A percentile compares a stretch with the other conserved stretches of the same genome.
Evolutionary conservation across 208 protist species (phyloP).

Genomic region (Wallacemonas sp.): DNA sequence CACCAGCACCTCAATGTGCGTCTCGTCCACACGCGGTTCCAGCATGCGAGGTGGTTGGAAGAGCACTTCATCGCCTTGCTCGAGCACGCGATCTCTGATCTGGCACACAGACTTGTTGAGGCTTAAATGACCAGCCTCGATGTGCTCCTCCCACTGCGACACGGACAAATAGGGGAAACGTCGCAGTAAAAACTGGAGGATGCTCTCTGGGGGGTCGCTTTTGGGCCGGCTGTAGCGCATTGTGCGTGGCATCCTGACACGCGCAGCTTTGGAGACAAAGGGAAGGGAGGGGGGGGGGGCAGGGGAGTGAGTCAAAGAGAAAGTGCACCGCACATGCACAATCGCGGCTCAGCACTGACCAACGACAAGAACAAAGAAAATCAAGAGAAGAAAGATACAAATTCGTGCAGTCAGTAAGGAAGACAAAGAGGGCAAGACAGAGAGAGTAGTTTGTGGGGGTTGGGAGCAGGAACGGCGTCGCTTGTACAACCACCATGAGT

Average conservation of each 20-base stretch:
- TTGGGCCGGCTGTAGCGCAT: slow-evolving; percentile 68
- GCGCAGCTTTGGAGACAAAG: neutral
- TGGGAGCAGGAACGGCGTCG: too few species aligned
- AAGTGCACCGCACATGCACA: too few species aligned
- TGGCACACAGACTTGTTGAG: slow-evolving; percentile 26
- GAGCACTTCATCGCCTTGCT: slow-evolving; percentile 54
- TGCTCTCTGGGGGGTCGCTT: slow-evolving; percentile 33
- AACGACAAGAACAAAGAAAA: too few species aligned
- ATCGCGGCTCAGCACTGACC: too few species aligned
- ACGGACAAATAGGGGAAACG: slow-evolving; percentile 64
- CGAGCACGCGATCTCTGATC: slow-evolving; percentile 28
- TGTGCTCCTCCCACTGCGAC: slow-evolving; percentile 54
- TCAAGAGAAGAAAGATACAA: too few species aligned
- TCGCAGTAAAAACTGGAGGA: slow-evolving; percentile 43
- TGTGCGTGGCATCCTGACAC: slow-evolving; percentile 42
- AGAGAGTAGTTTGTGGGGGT: too few species aligned
- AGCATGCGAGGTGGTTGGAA: slow-evolving; percentile 72
- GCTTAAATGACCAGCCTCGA: slow-evolving; percentile 41
- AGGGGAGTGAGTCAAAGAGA: too few species aligned
- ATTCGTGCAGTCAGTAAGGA: too few species aligned
- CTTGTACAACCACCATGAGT: too few species aligned
- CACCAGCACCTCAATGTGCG: slow-evolving; percentile 50
- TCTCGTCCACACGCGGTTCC: slow-evolving; percentile 69
- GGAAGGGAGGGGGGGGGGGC: too few species aligned
- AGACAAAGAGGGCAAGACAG: too few species aligned